Base-by-base conservation (phyloP, 352 stramenopile species). In the Phytophthora cryptogea region DNA sequence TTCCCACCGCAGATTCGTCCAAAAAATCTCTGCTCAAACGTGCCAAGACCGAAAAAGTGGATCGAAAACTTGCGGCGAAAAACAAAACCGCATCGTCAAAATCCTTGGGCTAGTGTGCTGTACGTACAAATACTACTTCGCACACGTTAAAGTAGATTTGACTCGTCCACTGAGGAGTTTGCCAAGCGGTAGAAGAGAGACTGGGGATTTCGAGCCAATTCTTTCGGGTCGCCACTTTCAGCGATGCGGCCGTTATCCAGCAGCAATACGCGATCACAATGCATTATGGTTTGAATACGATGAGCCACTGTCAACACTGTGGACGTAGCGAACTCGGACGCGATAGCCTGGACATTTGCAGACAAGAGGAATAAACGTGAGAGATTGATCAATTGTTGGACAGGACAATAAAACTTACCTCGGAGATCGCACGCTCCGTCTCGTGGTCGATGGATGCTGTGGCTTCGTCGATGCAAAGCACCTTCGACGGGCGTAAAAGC, bases 231-330 rank as follows among this genome's bases (percentile, higher is more conserved):
- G 2, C 82, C 85, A 37, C 35, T 72, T 59, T 94, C 86, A 8
- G 70, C 75, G 5, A 94, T 52, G 0, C 44, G 43, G 0, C 86
- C 84, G 16, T 77, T 54, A 10, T 90, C 83, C 9, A 95, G 69
- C 4, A 95, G 37, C 3, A 94, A 45, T 2, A 95, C 83, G 16
- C 79, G 79, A 57, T 99, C 94, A 60, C 90, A 98, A 40, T 97
- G 78, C 67, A 98, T 87, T 55, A 99, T 98, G 1, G 95, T 99
- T 52, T 98, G 83, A 2, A 99, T 76, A 11, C 97, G 83, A 74
- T 99, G 97, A 11, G 98, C 97, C 35, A 99, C 98, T 0, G 97
- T 99, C 7, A 99, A 65, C 10, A 99, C 86, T 4, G 98, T 99
- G 2, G 91, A 93, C 9, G 83, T 74, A 6, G 68, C 65, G 72